Conservation (phyloP, 495 filamentous ascomycete species). For the Delitschia confertaspora region DNA sequence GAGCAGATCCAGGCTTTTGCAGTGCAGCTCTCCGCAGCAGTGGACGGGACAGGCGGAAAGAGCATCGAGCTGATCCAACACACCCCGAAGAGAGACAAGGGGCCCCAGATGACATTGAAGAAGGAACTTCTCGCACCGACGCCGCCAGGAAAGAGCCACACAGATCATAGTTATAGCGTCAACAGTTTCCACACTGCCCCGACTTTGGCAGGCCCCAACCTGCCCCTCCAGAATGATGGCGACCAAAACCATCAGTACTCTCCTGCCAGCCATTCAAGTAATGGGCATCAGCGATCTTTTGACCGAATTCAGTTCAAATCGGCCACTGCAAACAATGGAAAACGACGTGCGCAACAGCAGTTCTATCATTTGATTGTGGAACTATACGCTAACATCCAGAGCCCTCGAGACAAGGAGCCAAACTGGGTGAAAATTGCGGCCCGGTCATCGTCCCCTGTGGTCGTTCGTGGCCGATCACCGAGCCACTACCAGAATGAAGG, state of each 20-base stretch:
- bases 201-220: constrained; percentile 6
- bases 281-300: constrained; percentile 48
- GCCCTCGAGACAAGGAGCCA: constrained; percentile 35
- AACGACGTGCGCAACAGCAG: constrained; percentile 82
- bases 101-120: constrained; percentile 69
- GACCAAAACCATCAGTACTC: constrained; percentile 10
- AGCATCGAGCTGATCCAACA: constrained; percentile 84
- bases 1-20: constrained; percentile 58
- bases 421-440: constrained; percentile 71
- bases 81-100: constrained; percentile 91
- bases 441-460: constrained; percentile 74
- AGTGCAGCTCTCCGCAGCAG: constrained; percentile 80
- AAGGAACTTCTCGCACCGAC: constrained; percentile 61
- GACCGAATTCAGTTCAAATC: constrained; percentile 96
- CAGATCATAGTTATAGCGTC: constrained; percentile 14
- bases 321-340: constrained; percentile 93
- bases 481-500: constrained; percentile 83
- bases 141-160: constrained; percentile 39
- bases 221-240: constrained; percentile 22
- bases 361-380: constrained; percentile 91
- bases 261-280: constrained; percentile 17
- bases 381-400: constrained; percentile 65
- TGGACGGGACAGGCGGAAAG: constrained; percentile 69
- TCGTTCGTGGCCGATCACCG: constrained; percentile 85
- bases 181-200: constrained; percentile 14